These are phyloP conservation scores for Lactarius indigo DNA, from an alignment of 768 basidiomycete genomes.

Conservation along the genomic window DNA sequence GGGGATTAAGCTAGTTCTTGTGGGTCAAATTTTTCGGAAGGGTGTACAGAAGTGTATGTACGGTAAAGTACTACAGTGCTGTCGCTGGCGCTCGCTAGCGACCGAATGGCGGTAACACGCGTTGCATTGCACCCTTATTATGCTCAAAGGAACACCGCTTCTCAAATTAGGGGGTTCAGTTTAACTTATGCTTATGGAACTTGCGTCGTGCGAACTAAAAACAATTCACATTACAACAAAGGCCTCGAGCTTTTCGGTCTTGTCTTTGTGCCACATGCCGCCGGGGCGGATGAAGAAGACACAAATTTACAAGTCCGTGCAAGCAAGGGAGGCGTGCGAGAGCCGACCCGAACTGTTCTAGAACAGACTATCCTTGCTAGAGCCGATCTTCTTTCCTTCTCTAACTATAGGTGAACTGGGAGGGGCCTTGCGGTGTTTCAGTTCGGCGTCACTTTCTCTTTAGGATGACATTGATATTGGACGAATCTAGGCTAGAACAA, in stretches of 20 bases:
- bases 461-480: not conserved
- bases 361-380: slow-evolving; percentile 2
- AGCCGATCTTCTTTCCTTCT: not conserved
- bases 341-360: not conserved
- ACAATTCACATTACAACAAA: slow-evolving; percentile 2
- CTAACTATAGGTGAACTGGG: not conserved
- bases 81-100: not conserved
- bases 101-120: slow-evolving; percentile 2
- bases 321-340: not conserved
- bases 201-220: not conserved
- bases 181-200: slow-evolving; percentile 12
- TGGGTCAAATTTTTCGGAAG: not conserved
- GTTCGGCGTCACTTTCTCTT: not conserved
- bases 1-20: slow-evolving; percentile 1
- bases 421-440: not conserved
- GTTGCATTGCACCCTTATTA: not conserved
- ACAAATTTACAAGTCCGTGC: not conserved
- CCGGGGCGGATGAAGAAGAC: not conserved
- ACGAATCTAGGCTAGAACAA: not conserved
- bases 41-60: not conserved
- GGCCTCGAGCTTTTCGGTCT: not conserved
- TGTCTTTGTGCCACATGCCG: not conserved
- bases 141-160: slow-evolving; percentile 15
- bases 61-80: not conserved
- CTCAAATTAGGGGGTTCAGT: slow-evolving; percentile 6